Conservation (phyloP, 345 rosid genomes). For the Lepidium sativum region DNA sequence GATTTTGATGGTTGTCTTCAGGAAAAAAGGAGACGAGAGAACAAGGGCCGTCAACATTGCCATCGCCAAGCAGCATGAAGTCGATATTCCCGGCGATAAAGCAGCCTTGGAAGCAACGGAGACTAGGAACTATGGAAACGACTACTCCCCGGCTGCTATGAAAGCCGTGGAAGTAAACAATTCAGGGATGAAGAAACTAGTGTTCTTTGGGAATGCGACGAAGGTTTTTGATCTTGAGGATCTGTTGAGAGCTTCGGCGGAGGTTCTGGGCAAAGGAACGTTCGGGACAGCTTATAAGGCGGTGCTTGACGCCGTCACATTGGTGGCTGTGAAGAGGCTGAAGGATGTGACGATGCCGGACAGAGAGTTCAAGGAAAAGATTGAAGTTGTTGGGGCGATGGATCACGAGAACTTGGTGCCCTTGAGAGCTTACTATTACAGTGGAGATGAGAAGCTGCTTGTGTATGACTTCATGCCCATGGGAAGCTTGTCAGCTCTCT, state of each 20-base stretch:
- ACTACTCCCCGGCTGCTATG: constrained; percentile 27
- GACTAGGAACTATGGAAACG: constrained; percentile 32
- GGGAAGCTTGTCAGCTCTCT: constrained; percentile 97
- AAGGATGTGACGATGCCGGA: constrained; percentile 75
- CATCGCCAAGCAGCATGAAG: constrained; percentile 48
- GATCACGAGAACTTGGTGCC: constrained; percentile 85
- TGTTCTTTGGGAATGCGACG: constrained; percentile 63
- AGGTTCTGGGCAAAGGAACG: constrained; percentile 96
- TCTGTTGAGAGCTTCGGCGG: constrained; percentile 91
- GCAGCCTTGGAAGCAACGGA: constrained; percentile 39
- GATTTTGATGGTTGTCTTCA: constrained; percentile 45
- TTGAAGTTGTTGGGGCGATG: constrained; percentile 80
- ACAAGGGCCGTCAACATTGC: constrained; percentile 60
- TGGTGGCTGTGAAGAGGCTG: constrained; percentile 90
- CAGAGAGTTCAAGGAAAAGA: constrained; percentile 72
- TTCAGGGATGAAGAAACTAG: constrained; percentile 44
- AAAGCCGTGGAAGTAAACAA: constrained; percentile 30
- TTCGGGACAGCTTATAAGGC: constrained; percentile 97
- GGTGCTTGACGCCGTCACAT: constrained; percentile 58
- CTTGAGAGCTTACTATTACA: constrained; percentile 79
- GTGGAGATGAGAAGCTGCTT: constrained; percentile 92
- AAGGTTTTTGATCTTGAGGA: constrained; percentile 86
- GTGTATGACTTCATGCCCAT: constrained; percentile 92
- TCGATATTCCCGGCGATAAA: constrained; percentile 50
- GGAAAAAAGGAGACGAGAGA: constrained; percentile 46